A percentile compares a stretch with the other conserved stretches of the same genome.
These are phyloP conservation scores for Entomortierella parvispora DNA, from an alignment of 192 early-diverging fungal species.

Conservation along the genomic window DNA sequence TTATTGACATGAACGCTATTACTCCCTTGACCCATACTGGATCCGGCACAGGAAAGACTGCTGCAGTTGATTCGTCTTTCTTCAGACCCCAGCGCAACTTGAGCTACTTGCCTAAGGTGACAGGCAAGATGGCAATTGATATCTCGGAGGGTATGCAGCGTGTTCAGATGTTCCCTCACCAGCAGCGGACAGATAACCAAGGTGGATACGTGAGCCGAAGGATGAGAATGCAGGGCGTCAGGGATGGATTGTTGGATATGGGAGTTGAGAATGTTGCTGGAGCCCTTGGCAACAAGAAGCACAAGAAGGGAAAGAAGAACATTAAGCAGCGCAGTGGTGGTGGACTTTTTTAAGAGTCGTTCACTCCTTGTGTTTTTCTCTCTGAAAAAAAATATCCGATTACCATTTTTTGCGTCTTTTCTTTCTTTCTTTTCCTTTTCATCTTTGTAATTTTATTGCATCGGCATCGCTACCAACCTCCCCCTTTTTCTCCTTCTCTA, in stretches of 20 bases:
- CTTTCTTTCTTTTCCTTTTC: background rate
- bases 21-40: conserved; percentile 53
- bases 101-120: conserved; percentile 49
- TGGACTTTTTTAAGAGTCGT: conserved; percentile 37
- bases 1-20: conserved; percentile 62
- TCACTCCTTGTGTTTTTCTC: no score
- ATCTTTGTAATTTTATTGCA: background rate
- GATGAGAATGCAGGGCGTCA: conserved; percentile 43
- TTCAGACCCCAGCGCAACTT: conserved; percentile 46
- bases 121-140: conserved; percentile 47
- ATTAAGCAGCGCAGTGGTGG: conserved; percentile 77
- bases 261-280: conserved; percentile 42
- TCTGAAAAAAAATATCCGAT: background rate
- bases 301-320: conserved; percentile 83
- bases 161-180: conserved; percentile 72
- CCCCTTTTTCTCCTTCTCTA: no score
- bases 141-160: conserved; percentile 55
- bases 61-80: conserved; percentile 64
- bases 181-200: conserved; percentile 58
- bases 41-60: conserved; percentile 56
- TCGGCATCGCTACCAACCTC: background rate
- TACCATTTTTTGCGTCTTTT: background rate
- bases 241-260: conserved; percentile 35
- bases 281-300: conserved; percentile 63
- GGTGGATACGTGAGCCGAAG: conserved; percentile 49